Percentiles rank a stretch among this genome's conserved stretches.
Evolutionary conservation across 768 basidiomycete genomes (phyloP).

Genomic region (Pholiota microspora): DNA sequence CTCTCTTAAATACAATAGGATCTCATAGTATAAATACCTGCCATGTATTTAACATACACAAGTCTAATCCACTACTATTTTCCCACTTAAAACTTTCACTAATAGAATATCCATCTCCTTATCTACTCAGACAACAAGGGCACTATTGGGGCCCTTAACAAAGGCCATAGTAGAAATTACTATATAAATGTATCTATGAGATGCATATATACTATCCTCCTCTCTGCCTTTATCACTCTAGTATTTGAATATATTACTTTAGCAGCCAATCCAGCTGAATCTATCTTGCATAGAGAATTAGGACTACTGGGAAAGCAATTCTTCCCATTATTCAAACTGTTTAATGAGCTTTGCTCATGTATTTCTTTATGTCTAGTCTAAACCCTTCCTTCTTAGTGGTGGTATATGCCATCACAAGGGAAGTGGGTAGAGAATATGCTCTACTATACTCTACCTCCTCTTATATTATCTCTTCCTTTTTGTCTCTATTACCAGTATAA

Average conservation of each 20-base stretch:
- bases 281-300: constrained; percentile 14
- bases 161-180: constrained; percentile 28
- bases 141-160: constrained; percentile 29
- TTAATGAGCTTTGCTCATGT: constrained; percentile 13
- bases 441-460: neutral
- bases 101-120: constrained; percentile 18
- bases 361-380: constrained; percentile 8
- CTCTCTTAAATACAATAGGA: no score
- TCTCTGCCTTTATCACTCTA: constrained; percentile 18
- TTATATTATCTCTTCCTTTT: no score
- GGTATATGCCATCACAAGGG: neutral
- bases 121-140: constrained; percentile 37
- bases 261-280: constrained; percentile 29
- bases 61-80: no score
- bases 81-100: no score
- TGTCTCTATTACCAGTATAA: no score
- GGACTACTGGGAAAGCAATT: constrained; percentile 5
- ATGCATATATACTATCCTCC: constrained; percentile 16
- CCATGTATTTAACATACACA: no score
- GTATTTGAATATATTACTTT: constrained; percentile 24
- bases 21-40: no score
- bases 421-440: neutral
- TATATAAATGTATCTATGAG: constrained; percentile 27
- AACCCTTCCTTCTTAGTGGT: neutral
- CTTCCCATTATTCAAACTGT: constrained; percentile 9